Conservation (phyloP, 2,329 filamentous ascomycete genomes). For the Xylaria digitata region DNA sequence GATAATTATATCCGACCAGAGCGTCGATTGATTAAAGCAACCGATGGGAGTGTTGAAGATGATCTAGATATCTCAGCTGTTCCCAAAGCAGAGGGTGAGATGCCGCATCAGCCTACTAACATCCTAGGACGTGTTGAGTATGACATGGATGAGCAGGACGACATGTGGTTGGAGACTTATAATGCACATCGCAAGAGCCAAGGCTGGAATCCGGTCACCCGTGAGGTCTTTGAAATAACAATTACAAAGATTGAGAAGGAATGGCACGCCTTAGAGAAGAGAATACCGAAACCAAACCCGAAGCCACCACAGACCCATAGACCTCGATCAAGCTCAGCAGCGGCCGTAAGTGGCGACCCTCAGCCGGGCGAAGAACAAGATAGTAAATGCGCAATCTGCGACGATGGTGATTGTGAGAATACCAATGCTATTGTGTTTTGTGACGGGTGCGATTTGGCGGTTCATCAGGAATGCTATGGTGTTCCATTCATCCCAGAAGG, state of each 20-base stretch:
- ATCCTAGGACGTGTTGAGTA: slow-evolving; percentile 90
- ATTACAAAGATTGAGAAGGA: slow-evolving; percentile 99
- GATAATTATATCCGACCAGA: slow-evolving; percentile 87
- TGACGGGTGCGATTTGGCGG: slow-evolving; percentile 95
- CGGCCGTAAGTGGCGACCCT: slow-evolving; percentile 93
- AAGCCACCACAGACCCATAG: slow-evolving; percentile 95
- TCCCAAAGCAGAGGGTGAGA: slow-evolving; percentile 68
- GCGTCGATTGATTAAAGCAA: slow-evolving; percentile 74
- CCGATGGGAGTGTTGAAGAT: slow-evolving; percentile 69
- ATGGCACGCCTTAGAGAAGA: slow-evolving; percentile 95
- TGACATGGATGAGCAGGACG: slow-evolving; percentile 99
- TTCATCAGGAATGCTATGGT: slow-evolving; percentile 98
- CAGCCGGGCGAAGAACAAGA: slow-evolving; percentile 92
- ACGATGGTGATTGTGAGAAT: slow-evolving; percentile 99
- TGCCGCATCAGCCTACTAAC: slow-evolving; percentile 55
- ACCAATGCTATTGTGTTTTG: slow-evolving; percentile 99
- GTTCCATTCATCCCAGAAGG: slow-evolving; percentile 99
- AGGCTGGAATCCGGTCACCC: slow-evolving; percentile 84
- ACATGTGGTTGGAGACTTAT: slow-evolving; percentile 90
- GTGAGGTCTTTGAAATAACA: slow-evolving; percentile 95
- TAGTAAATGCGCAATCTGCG: slow-evolving; percentile 96
- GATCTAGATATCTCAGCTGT: slow-evolving; percentile 62
- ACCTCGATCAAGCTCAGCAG: slow-evolving; percentile 91
- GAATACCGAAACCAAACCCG: slow-evolving; percentile 95
- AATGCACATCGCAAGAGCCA: slow-evolving; percentile 81